Percentiles rank a stretch among this genome's conserved stretches.
Conservation (phyloP, 2,329 filamentous ascomycete species). For the Geosmithia morbida region DNA sequence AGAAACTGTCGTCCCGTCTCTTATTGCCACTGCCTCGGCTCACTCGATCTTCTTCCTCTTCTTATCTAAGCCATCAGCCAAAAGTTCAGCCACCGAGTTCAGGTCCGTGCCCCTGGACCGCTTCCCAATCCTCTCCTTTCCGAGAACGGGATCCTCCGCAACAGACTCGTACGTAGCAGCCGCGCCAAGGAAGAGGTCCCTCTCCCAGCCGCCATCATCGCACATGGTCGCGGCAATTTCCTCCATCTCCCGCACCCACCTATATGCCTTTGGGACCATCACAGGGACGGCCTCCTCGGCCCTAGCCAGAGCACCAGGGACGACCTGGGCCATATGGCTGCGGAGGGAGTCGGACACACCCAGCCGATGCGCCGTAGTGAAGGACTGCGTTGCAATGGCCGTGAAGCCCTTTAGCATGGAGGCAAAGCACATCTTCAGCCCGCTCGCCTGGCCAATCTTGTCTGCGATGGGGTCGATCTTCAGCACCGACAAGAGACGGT, state of each 20-base stretch:
- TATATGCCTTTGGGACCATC: slow-evolving; percentile 63
- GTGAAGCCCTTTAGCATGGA: slow-evolving; percentile 49
- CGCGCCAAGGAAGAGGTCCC: slow-evolving; percentile 40
- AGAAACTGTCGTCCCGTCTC: not conserved
- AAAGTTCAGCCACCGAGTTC: slow-evolving; percentile 38
- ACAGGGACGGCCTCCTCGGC: slow-evolving; percentile 36
- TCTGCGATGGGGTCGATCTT: slow-evolving; percentile 32
- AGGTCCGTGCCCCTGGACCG: slow-evolving; percentile 39
- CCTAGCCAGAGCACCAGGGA: slow-evolving; percentile 28
- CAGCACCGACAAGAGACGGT: slow-evolving; percentile 25
- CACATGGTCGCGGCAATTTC: slow-evolving; percentile 55
- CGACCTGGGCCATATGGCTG: slow-evolving; percentile 34
- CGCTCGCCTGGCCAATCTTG: slow-evolving; percentile 39
- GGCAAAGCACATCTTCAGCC: slow-evolving; percentile 54
- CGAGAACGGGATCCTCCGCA: slow-evolving; percentile 45
- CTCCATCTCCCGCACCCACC: slow-evolving; percentile 67
- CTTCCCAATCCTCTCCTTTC: slow-evolving; percentile 40
- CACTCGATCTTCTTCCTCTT: slow-evolving; percentile 23
- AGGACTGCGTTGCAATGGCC: slow-evolving; percentile 55
- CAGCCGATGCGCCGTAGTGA: slow-evolving; percentile 50
- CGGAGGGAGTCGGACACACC: slow-evolving; percentile 47
- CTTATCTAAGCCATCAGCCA: slow-evolving; percentile 30
- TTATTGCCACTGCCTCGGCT: no score
- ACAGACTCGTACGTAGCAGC: slow-evolving; percentile 47
- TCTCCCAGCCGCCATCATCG: slow-evolving; percentile 47